These are phyloP conservation scores for Phytophthora parvispora DNA, from an alignment of 352 stramenopile species.

Conservation along the genomic window DNA sequence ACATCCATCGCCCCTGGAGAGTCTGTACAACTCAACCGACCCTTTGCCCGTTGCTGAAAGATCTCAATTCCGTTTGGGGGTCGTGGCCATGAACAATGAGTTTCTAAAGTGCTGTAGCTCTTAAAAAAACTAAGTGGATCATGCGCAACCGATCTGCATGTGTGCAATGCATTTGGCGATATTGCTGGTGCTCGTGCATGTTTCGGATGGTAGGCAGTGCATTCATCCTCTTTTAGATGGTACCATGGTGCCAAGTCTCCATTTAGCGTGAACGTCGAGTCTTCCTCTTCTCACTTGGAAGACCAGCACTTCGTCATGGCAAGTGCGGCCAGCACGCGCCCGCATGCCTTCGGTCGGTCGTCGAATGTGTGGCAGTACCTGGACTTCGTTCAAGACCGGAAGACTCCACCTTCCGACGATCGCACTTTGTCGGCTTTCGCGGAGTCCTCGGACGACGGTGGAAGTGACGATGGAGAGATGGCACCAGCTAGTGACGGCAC, in stretches of 20 bases:
- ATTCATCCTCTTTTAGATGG: conserved; percentile 17
- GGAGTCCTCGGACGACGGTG: conserved; percentile 7
- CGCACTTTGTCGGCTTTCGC: conserved; percentile 8
- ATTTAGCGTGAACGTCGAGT: conserved; percentile 1
- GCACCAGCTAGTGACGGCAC: not conserved
- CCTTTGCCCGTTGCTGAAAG: conserved; percentile 13
- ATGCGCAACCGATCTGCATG: too few relatives aligned
- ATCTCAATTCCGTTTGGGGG: conserved; percentile 1
- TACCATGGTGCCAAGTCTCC: not conserved
- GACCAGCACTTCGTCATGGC: not conserved
- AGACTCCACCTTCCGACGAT: conserved; percentile 23
- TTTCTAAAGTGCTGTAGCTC: too few relatives aligned
- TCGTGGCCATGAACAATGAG: too few relatives aligned
- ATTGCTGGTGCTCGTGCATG: not conserved
- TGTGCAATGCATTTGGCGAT: too few relatives aligned
- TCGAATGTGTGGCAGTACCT: conserved; percentile 85
- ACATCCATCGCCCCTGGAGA: conserved; percentile 11
- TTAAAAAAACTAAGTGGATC: too few relatives aligned
- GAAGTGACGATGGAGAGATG: conserved; percentile 21
- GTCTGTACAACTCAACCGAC: not conserved
- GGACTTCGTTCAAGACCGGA: conserved; percentile 54
- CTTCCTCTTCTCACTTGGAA: not conserved
- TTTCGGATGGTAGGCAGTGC: not conserved
- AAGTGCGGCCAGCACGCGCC: conserved; percentile 24
- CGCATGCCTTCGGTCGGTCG: conserved; percentile 68